Conservation (phyloP, 768 basidiomycete genomes). For the Lactarius deliciosus region DNA sequence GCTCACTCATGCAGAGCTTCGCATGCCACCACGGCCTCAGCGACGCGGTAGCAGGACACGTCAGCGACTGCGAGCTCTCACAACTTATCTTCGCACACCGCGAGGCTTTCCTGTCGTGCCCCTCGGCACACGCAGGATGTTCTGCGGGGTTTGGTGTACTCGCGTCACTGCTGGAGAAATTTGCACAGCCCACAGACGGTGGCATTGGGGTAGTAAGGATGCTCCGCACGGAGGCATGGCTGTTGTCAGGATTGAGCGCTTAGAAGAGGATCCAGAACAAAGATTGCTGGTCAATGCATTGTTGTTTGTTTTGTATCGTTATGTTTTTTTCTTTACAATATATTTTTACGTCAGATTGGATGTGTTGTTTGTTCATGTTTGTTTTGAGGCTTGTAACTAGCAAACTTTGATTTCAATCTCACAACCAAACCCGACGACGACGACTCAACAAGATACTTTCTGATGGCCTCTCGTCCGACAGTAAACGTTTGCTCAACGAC, state of each 20-base stretch:
- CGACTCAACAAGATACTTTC: slow-evolving; percentile 12
- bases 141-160: slow-evolving; percentile 20
- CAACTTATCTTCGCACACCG: slow-evolving; percentile 23
- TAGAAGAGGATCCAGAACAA: background rate
- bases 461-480: slow-evolving; percentile 92
- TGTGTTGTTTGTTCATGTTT: slow-evolving; percentile 12
- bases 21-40: slow-evolving; percentile 5
- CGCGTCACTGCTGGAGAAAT: slow-evolving; percentile 17
- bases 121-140: slow-evolving; percentile 21
- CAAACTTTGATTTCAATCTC: slow-evolving; percentile 28
- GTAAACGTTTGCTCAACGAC: slow-evolving; percentile 76
- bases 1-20: slow-evolving; percentile 22
- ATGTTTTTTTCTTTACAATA: background rate
- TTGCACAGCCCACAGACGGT: background rate
- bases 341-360: background rate
- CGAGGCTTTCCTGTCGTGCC: slow-evolving; percentile 21
- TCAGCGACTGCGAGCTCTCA: slow-evolving; percentile 20
- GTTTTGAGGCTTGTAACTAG: slow-evolving; percentile 28
- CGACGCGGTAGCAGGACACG: background rate
- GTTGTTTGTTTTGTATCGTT: background rate
- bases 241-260: slow-evolving; percentile 18
- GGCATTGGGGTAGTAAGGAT: slow-evolving; percentile 13
- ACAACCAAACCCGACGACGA: background rate
- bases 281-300: background rate
- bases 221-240: slow-evolving; percentile 25